Evolutionary conservation across 176 grass and related monocot species (phyloP).

Genomic region (Tillandsia fasciculata): DNA sequence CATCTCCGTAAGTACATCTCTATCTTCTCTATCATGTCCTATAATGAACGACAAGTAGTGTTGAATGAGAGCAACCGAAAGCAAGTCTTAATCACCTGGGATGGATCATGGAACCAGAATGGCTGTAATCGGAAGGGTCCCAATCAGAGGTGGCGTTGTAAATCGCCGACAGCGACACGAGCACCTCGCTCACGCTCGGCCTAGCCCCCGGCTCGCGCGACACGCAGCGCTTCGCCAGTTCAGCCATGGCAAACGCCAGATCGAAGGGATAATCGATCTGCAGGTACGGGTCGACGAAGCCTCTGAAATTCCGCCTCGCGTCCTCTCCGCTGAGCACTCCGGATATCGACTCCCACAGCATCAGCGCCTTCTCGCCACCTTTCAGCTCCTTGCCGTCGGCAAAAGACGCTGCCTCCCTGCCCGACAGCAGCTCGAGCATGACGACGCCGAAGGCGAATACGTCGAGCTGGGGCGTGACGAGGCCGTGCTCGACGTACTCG

Average conservation of each 20-base stretch:
- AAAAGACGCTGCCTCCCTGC: conserved; percentile 43
- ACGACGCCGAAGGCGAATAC: conserved; percentile 77
- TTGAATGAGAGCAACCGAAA: too few species aligned
- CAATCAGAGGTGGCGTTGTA: conserved; percentile 53
- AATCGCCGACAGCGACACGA: conserved; percentile 44
- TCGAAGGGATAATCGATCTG: conserved; percentile 53
- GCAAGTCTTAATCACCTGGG: conserved; percentile 15
- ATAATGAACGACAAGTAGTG: too few species aligned
- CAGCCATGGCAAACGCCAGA: conserved; percentile 43
- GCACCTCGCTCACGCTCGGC: conserved; percentile 37
- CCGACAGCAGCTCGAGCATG: conserved; percentile 70
- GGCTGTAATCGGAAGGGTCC: conserved; percentile 39
- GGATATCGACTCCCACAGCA: conserved; percentile 43
- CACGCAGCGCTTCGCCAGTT: conserved; percentile 60
- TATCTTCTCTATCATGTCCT: too few species aligned
- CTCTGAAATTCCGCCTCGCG: conserved; percentile 30
- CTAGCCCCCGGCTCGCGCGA: conserved; percentile 35
- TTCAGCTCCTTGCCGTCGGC: conserved; percentile 12
- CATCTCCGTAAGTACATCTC: too few species aligned
- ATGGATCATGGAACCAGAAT: conserved; percentile 36
- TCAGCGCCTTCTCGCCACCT: conserved; percentile 10
- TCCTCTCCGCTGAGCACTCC: conserved; percentile 33
- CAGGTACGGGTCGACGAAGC: conserved; percentile 48
- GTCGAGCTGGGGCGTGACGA: conserved; percentile 62
- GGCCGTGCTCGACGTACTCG: conserved; percentile 73